phyloP scores from a whole-genome alignment of 116 monocot genomes.

The Iris pallida region DNA sequence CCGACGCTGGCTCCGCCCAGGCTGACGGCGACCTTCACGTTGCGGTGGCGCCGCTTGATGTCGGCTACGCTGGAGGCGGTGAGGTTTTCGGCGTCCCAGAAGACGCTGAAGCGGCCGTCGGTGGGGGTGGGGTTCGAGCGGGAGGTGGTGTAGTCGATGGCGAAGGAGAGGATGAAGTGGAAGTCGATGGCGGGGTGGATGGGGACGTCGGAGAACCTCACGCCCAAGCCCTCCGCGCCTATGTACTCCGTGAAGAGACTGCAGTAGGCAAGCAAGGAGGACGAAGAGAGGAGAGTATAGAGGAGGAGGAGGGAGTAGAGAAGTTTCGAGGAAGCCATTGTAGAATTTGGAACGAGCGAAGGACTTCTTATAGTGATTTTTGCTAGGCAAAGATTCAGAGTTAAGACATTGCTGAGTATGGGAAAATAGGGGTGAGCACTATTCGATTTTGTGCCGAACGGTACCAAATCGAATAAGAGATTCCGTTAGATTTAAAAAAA shows the following conservation, averaged over 20 bases:
- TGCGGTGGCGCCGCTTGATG: conserved; percentile 29
- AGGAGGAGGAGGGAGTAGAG: conserved; percentile 1
- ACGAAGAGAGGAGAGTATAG: neutral
- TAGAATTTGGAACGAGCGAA: no score
- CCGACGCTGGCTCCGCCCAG: conserved; percentile 41
- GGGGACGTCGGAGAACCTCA: conserved; percentile 40
- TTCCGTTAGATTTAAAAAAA: no score
- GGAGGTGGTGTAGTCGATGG: conserved; percentile 39
- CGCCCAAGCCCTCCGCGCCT: conserved; percentile 24
- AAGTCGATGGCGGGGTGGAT: conserved; percentile 29
- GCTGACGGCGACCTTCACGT: conserved; percentile 42
- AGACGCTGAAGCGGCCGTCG: conserved; percentile 58
- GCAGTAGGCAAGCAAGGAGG: neutral
- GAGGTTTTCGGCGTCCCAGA: conserved; percentile 54
- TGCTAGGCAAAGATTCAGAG: no score
- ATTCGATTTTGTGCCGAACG: no score
- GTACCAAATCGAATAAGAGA: no score
- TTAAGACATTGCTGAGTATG: no score
- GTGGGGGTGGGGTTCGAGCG: conserved; percentile 25
- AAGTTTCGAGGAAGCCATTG: no score
- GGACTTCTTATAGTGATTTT: no score
- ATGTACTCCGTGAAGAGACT: conserved; percentile 36
- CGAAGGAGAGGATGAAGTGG: conserved; percentile 61
- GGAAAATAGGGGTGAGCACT: no score
- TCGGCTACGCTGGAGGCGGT: conserved; percentile 26